Percentiles rank a stretch among this genome's conserved stretches.
Evolutionary conservation across 106 monocot species (phyloP).

Genomic region (Cymbidium sinense): DNA sequence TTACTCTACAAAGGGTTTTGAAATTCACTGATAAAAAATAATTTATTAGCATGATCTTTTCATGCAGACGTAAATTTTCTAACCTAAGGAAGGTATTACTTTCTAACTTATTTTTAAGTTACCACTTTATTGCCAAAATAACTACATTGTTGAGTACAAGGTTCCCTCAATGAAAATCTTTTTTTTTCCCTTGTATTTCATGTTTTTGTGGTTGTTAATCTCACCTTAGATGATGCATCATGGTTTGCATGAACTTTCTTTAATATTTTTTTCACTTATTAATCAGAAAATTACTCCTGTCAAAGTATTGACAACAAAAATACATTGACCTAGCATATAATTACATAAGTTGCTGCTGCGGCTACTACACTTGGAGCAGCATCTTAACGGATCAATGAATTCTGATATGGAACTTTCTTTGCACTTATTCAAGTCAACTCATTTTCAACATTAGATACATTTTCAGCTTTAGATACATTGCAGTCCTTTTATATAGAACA

Average conservation of each 20-base stretch:
- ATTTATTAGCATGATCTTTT: background rate
- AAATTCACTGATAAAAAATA: background rate
- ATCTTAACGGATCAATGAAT: background rate
- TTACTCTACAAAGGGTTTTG: background rate
- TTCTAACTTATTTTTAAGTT: background rate
- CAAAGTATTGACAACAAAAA: background rate
- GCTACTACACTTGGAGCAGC: background rate
- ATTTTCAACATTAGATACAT: slow-evolving; percentile 3
- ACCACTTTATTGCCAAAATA: background rate
- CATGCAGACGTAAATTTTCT: background rate
- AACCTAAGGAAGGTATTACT: background rate
- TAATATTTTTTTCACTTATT: background rate
- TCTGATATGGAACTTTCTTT: background rate
- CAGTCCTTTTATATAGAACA: background rate
- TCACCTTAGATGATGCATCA: background rate
- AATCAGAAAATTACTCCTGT: background rate
- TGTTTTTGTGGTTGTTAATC: background rate
- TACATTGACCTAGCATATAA: background rate
- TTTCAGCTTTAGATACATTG: background rate
- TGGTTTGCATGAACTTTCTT: background rate
- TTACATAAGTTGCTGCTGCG: background rate
- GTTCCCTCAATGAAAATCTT: background rate
- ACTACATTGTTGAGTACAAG: background rate
- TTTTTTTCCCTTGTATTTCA: background rate
- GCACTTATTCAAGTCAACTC: background rate